These are phyloP conservation scores for Ogataea angusta DNA, from an alignment of 805 yeast genomes.

Conservation along the genomic window DNA sequence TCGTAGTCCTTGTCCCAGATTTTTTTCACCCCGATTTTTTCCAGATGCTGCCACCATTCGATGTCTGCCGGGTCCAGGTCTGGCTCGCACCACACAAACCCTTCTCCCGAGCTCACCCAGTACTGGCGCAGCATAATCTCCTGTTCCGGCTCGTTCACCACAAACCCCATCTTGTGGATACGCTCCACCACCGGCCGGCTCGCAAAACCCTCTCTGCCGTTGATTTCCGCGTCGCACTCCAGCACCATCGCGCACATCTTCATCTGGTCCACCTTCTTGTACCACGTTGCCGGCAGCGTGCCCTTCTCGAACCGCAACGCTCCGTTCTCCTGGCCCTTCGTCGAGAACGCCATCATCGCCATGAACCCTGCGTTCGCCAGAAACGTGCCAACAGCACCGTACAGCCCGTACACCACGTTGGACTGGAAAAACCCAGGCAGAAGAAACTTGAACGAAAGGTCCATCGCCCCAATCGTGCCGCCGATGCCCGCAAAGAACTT, in stretches of 20 bases:
- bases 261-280: constrained; percentile 63
- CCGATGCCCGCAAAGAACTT: constrained; percentile 42
- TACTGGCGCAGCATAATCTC: constrained; percentile 73
- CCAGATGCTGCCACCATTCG: constrained; percentile 33
- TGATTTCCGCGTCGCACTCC: constrained; percentile 58
- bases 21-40: constrained; percentile 28
- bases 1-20: constrained; percentile 30
- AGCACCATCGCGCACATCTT: constrained; percentile 61
- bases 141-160: constrained; percentile 52
- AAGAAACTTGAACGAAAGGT: constrained; percentile 42
- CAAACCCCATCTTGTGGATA: constrained; percentile 36
- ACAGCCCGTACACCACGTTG: constrained; percentile 40
- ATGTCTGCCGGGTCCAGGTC: constrained; percentile 85
- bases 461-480: constrained; percentile 43
- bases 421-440: constrained; percentile 29
- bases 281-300: constrained; percentile 62
- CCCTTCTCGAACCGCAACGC: constrained; percentile 64
- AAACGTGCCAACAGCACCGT: constrained; percentile 48
- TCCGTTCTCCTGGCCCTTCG: constrained; percentile 47
- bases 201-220: constrained; percentile 42
- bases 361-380: constrained; percentile 46
- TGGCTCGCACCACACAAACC: constrained; percentile 86
- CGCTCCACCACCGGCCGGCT: constrained; percentile 30
- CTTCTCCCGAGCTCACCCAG: constrained; percentile 85
- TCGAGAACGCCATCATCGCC: constrained; percentile 40